Percentiles rank a stretch among this genome's conserved stretches.
These are phyloP conservation scores for Stagonosporopsis tanaceti DNA, from an alignment of 2,329 filamentous ascomycete species.

Conservation along the genomic window DNA sequence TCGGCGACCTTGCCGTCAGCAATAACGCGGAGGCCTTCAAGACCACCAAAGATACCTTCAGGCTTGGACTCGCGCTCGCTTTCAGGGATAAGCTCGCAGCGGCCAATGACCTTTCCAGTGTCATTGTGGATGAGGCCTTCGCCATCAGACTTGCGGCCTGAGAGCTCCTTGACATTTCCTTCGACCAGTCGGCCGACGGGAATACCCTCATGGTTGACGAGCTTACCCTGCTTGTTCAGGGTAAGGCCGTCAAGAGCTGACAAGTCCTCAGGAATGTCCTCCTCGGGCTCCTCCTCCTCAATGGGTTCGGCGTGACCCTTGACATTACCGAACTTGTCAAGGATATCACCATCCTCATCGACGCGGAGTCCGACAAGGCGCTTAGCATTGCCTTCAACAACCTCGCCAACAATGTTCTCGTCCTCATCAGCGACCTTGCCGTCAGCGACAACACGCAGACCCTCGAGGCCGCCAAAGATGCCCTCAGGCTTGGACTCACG, in stretches of 20 bases:
- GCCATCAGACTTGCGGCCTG: conserved; percentile 75
- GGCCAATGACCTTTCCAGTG: conserved; percentile 72
- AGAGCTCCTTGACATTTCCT: conserved; percentile 68
- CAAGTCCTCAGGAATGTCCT: conserved; percentile 51
- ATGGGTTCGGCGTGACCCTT: conserved; percentile 67
- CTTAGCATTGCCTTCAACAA: conserved; percentile 67
- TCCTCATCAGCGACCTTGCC: conserved; percentile 61
- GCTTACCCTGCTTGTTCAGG: conserved; percentile 60
- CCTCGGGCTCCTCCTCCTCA: conserved; percentile 56
- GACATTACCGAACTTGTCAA: conserved; percentile 68
- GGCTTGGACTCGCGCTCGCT: conserved; percentile 65
- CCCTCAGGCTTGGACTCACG: conserved; percentile 60
- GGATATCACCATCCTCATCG: conserved; percentile 69
- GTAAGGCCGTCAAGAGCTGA: conserved; percentile 57
- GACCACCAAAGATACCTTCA: conserved; percentile 60
- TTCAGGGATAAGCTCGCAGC: conserved; percentile 72
- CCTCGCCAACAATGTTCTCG: conserved; percentile 60
- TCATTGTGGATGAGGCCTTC: conserved; percentile 76
- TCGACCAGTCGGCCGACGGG: conserved; percentile 70
- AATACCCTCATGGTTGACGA: conserved; percentile 59
- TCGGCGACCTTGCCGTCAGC: conserved; percentile 59
- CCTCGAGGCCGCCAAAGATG: conserved; percentile 59
- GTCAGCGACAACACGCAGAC: conserved; percentile 57
- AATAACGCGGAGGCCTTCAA: conserved; percentile 58
- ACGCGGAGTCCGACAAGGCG: conserved; percentile 66